Conservation (phyloP, 495 filamentous ascomycete genomes). For the Podospora bellae-mahoneyi region DNA sequence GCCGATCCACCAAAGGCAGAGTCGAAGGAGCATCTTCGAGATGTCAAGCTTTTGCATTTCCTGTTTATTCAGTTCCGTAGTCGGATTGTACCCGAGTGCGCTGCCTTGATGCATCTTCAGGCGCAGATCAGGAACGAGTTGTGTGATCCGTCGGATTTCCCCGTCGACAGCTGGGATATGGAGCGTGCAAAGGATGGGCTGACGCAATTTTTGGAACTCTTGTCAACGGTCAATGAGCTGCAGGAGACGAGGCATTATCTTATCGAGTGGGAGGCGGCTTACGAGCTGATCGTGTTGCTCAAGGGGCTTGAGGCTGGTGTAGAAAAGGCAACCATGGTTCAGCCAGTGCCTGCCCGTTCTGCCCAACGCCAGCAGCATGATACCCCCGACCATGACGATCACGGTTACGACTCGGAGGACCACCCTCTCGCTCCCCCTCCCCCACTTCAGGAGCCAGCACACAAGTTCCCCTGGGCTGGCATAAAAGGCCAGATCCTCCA, state of each 20-base stretch:
- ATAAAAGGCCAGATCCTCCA: conserved; percentile 89
- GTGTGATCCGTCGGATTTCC: conserved; percentile 68
- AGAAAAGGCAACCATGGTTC: conserved; percentile 54
- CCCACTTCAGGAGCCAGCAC: conserved; percentile 71
- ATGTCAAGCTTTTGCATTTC: conserved; percentile 70
- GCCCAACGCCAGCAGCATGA: conserved; percentile 17
- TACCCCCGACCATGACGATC: conserved; percentile 27
- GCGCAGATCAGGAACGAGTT: conserved; percentile 66
- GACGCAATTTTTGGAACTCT: conserved; percentile 88
- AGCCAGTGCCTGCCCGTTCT: conserved; percentile 24
- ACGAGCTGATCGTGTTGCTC: conserved; percentile 78
- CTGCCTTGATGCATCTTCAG: conserved; percentile 88
- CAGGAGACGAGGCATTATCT: conserved; percentile 58
- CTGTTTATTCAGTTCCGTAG: conserved; percentile 88
- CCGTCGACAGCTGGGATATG: conserved; percentile 94
- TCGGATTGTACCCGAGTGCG: conserved; percentile 86
- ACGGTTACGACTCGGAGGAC: conserved; percentile 44
- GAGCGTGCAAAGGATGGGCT: conserved; percentile 81
- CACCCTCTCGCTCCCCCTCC: conserved; percentile 52
- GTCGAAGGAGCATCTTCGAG: conserved; percentile 45
- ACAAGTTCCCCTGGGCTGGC: conserved; percentile 89
- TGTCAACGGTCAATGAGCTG: conserved; percentile 83
- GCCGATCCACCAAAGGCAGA: conserved; percentile 54
- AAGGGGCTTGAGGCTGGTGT: conserved; percentile 83
- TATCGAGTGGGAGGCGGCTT: conserved; percentile 82